These are phyloP conservation scores for Turritis glabra DNA, from an alignment of 345 rosid species.

Conservation along the genomic window DNA sequence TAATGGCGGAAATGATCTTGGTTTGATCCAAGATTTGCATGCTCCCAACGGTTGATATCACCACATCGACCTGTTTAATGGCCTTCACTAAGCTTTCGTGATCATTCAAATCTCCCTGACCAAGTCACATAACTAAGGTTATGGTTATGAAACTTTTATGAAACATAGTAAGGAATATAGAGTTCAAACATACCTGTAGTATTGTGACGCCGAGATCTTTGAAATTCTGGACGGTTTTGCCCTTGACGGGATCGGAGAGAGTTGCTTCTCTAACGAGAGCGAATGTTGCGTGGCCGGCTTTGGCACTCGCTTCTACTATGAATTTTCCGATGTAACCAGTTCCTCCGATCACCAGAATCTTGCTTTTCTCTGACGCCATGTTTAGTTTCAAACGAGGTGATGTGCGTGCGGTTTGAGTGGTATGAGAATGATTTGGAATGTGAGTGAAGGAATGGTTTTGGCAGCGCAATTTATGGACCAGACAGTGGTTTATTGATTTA, in stretches of 20 bases:
- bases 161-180: neutral
- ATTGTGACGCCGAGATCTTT: slow-evolving; percentile 58
- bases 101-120: slow-evolving; percentile 47
- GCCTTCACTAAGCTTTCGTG: slow-evolving; percentile 76
- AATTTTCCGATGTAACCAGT: slow-evolving; percentile 81
- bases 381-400: neutral
- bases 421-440: slow-evolving; percentile 9
- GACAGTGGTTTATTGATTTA: neutral
- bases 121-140: neutral
- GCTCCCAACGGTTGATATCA: slow-evolving; percentile 62
- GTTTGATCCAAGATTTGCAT: slow-evolving; percentile 63
- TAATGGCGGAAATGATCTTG: slow-evolving; percentile 78
- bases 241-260: slow-evolving; percentile 57
- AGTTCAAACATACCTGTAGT: slow-evolving; percentile 45
- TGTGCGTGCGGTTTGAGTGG: neutral
- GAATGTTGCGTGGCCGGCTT: slow-evolving; percentile 64
- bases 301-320: slow-evolving; percentile 60
- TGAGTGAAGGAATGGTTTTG: neutral
- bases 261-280: slow-evolving; percentile 58
- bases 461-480: slow-evolving; percentile 15
- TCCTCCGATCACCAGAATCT: slow-evolving; percentile 68
- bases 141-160: neutral
- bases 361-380: slow-evolving; percentile 55
- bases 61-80: slow-evolving; percentile 74
- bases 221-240: slow-evolving; percentile 50